Percentiles rank a stretch among this genome's conserved stretches.
These are phyloP conservation scores for Coniella vitis DNA, from an alignment of 2,329 filamentous ascomycete species.

Conservation along the genomic window DNA sequence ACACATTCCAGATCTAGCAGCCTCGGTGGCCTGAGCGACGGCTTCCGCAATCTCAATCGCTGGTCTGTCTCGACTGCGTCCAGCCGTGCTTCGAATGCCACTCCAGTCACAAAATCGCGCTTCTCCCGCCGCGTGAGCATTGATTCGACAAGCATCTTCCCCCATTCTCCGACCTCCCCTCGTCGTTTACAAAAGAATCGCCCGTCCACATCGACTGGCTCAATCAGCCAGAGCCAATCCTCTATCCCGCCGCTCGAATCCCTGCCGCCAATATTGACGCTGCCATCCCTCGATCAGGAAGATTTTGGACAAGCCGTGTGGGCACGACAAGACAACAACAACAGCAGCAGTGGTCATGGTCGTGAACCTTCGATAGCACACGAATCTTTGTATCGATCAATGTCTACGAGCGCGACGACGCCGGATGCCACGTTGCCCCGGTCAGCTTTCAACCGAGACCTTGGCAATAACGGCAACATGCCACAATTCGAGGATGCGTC, in stretches of 20 bases:
- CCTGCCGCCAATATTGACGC: conserved; percentile 34
- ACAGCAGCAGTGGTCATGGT: conserved; percentile 18
- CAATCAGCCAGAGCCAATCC: conserved; percentile 21
- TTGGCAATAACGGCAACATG: conserved; percentile 19
- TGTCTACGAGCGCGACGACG: conserved; percentile 10
- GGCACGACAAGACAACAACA: conserved; percentile 13
- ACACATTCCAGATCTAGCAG: conserved; percentile 31
- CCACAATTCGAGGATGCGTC: conserved; percentile 29
- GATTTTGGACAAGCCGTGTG: conserved; percentile 20
- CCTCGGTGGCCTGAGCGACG: conserved; percentile 32
- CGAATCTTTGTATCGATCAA: conserved; percentile 18
- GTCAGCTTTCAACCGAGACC: conserved; percentile 14
- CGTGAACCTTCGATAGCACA: conserved; percentile 20
- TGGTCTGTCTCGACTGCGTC: conserved; percentile 48
- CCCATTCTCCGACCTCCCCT: conserved; percentile 24
- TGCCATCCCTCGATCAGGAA: conserved; percentile 34
- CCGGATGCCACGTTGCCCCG: conserved; percentile 11
- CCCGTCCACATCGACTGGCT: conserved; percentile 26
- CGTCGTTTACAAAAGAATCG: conserved; percentile 33
- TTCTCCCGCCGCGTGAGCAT: conserved; percentile 38
- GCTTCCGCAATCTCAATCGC: conserved; percentile 42
- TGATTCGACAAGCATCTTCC: conserved; percentile 30
- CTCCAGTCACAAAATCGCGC: conserved; percentile 26
- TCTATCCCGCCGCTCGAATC: conserved; percentile 28
- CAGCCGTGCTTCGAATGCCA: conserved; percentile 34